These are phyloP conservation scores for Cercospora brassicicola DNA, from an alignment of 2,329 filamentous ascomycete genomes.

Conservation along the genomic window DNA sequence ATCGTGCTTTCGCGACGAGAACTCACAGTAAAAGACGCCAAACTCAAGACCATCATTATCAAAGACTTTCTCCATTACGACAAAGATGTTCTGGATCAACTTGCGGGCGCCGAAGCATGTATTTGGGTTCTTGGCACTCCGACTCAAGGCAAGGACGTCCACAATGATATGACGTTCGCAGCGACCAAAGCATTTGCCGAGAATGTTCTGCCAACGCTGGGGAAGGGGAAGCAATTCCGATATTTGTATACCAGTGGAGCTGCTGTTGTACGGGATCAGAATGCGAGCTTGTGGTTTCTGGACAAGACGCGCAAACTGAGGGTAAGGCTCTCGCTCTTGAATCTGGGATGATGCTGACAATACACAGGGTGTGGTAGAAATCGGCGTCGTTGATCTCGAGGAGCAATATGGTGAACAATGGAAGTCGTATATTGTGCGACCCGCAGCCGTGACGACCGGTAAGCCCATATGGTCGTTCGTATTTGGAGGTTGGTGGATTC, in stretches of 20 bases:
- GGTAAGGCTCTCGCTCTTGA: constrained; percentile 23
- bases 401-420: constrained; percentile 27
- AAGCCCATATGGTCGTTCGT: constrained; percentile 19
- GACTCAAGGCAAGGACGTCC: constrained; percentile 34
- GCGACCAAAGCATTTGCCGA: constrained; percentile 38
- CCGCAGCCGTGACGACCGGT: constrained; percentile 26
- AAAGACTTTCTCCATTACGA: constrained; percentile 57
- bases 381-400: constrained; percentile 30
- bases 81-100: constrained; percentile 41
- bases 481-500: constrained; percentile 22
- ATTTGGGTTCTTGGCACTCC: constrained; percentile 42
- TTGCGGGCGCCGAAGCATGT: constrained; percentile 45
- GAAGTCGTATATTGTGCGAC: constrained; percentile 32
- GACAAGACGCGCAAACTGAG: constrained; percentile 34
- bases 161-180: constrained; percentile 39
- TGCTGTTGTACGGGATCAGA: constrained; percentile 37
- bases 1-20: constrained; percentile 54
- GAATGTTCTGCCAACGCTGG: constrained; percentile 21
- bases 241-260: constrained; percentile 44
- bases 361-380: constrained; percentile 32
- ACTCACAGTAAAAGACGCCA: constrained; percentile 49
- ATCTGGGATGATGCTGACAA: background rate
- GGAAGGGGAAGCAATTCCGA: constrained; percentile 34
- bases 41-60: constrained; percentile 53
- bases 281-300: constrained; percentile 38